phyloP scores from a whole-genome alignment of 2,329 filamentous ascomycete species.

The Nothomitra cinnamomea region DNA sequence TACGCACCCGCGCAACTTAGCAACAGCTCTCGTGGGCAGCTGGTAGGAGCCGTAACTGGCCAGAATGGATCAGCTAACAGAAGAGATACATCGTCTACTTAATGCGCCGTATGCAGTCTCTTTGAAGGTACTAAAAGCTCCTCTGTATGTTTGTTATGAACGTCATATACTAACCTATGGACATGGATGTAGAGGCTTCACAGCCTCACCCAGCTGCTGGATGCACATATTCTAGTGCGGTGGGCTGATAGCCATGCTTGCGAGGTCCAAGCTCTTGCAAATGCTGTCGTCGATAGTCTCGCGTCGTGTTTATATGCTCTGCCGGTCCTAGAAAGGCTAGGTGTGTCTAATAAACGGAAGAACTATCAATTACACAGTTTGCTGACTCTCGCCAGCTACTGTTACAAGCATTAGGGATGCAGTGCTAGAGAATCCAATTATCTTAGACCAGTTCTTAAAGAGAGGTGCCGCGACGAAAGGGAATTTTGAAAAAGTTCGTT shows the following conservation, averaged over 20 bases:
- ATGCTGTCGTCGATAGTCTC: constrained; percentile 31
- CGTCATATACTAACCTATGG: constrained; percentile 2
- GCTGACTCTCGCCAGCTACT: constrained; percentile 2
- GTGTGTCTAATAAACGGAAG: constrained; percentile 17
- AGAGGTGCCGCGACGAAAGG: constrained; percentile 18
- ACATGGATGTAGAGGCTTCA: constrained; percentile 17
- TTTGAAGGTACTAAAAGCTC: constrained; percentile 24
- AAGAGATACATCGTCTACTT: constrained; percentile 30
- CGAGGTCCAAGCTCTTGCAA: constrained; percentile 27
- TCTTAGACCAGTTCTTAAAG: constrained; percentile 19
- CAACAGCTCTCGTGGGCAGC: background rate
- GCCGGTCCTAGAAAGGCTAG: constrained; percentile 30
- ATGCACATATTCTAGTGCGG: constrained; percentile 17
- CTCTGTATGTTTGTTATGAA: background rate
- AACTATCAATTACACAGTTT: constrained; percentile 6
- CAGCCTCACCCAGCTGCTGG: constrained; percentile 11
- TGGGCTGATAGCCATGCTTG: constrained; percentile 34
- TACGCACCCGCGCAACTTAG: constrained; percentile 2
- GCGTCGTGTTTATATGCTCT: constrained; percentile 33
- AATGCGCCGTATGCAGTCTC: constrained; percentile 32
- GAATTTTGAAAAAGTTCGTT: constrained; percentile 18
- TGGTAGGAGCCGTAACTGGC: background rate
- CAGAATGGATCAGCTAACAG: constrained; percentile 15
- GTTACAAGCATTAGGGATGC: constrained; percentile 14
- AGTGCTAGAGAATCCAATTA: constrained; percentile 17